Percentiles rank a stretch among this genome's conserved stretches.
Evolutionary conservation across 2,329 filamentous ascomycete genomes (phyloP).

Genomic region (Claviceps pazoutovae): DNA sequence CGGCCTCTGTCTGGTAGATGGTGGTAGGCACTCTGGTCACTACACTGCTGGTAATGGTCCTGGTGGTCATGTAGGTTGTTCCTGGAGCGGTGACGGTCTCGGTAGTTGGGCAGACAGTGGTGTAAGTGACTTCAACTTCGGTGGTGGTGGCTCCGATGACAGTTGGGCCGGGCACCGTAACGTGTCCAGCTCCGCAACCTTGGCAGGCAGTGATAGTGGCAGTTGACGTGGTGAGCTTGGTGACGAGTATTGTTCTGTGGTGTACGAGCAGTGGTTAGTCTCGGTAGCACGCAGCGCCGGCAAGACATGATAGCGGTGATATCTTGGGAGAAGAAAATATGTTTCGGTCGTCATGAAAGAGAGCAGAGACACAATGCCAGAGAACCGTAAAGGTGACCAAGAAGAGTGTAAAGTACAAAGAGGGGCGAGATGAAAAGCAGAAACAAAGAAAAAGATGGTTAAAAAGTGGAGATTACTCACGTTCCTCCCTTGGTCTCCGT

Average conservation of each 20-base stretch:
- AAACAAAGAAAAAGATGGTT: background rate
- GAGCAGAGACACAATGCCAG: too few species aligned
- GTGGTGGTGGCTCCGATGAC: conserved; percentile 18
- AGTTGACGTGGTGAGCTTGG: conserved; percentile 29
- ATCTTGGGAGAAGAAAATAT: too few species aligned
- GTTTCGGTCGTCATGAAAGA: too few species aligned
- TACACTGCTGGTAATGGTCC: conserved; percentile 13
- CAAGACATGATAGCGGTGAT: background rate
- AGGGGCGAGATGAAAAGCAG: background rate
- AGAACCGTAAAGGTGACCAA: too few species aligned
- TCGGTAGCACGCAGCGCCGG: background rate
- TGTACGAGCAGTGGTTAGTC: background rate
- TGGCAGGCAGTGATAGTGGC: conserved; percentile 27
- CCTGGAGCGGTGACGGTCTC: conserved; percentile 23
- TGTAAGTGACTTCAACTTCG: conserved; percentile 24
- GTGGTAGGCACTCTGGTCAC: conserved; percentile 18
- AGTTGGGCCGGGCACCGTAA: conserved; percentile 23
- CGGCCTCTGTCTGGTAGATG: conserved; percentile 17
- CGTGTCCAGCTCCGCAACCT: conserved; percentile 19
- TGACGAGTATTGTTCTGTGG: conserved; percentile 26
- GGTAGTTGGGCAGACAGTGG: conserved; percentile 21
- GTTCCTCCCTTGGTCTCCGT: conserved; percentile 26
- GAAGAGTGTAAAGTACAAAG: background rate
- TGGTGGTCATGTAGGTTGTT: conserved; percentile 15
- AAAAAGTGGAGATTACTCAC: conserved; percentile 17